Conservation (phyloP, 495 filamentous ascomycete species). For the Neurospora sp. region DNA sequence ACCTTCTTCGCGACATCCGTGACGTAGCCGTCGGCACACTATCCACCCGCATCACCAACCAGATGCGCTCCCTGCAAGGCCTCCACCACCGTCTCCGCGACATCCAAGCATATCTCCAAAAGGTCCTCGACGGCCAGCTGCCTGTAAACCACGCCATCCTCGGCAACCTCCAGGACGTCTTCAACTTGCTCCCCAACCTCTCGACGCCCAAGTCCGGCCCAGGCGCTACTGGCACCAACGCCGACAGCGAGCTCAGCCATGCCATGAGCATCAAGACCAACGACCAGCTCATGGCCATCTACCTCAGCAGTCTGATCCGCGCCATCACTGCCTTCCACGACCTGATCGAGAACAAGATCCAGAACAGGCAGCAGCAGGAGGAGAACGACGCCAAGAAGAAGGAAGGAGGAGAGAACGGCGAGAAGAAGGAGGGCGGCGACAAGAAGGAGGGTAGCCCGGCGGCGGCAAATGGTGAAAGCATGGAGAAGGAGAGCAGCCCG, state of each 20-base stretch:
- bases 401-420: conserved; percentile 36
- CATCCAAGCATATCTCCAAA: conserved; percentile 90
- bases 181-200: conserved; percentile 95
- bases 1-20: conserved; percentile 92
- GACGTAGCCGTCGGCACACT: conserved; percentile 98
- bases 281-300: conserved; percentile 96
- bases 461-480: conserved; percentile 48
- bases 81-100: conserved; percentile 91
- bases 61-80: conserved; percentile 94
- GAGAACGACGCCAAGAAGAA: conserved; percentile 73
- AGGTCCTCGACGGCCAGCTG: conserved; percentile 83
- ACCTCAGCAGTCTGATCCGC: conserved; percentile 88
- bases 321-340: conserved; percentile 99
- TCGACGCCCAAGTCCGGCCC: conserved; percentile 59
- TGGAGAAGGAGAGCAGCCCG: conserved; percentile 22
- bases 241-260: conserved; percentile 67
- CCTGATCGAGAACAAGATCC: conserved; percentile 99
- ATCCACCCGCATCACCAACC: conserved; percentile 92
- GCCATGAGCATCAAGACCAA: conserved; percentile 99
- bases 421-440: conserved; percentile 32
- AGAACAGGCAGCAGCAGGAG: conserved; percentile 94
- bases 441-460: conserved; percentile 54
- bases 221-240: conserved; percentile 37
- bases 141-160: conserved; percentile 96
- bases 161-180: conserved; percentile 95